phyloP scores from a whole-genome alignment of 768 basidiomycete species.

The Pleurotus eryngii region DNA sequence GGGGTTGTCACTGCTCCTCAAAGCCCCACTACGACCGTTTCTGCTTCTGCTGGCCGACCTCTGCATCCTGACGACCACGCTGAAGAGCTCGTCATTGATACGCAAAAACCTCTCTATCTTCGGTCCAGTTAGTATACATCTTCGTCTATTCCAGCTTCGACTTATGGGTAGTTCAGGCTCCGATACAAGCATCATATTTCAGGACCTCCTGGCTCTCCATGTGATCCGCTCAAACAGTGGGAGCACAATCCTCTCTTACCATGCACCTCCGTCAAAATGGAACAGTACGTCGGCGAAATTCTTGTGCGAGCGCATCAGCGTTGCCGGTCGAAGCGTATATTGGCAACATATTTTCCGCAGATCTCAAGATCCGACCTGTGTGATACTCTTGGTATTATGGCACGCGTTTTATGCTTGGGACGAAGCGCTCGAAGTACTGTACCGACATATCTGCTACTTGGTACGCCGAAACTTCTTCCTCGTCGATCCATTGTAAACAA shows the following conservation, averaged over 20 bases:
- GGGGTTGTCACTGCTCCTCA: neutral
- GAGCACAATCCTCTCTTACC: constrained; percentile 44
- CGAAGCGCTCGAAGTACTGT: constrained; percentile 50
- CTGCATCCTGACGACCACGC: constrained; percentile 12
- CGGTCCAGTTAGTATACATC: constrained; percentile 28
- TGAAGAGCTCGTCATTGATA: constrained; percentile 42
- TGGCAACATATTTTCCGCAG: constrained; percentile 40
- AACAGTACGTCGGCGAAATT: constrained; percentile 30
- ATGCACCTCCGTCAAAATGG: constrained; percentile 29
- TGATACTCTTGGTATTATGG: constrained; percentile 53
- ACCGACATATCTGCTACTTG: constrained; percentile 46
- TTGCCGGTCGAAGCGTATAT: constrained; percentile 40
- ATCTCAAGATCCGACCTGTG: constrained; percentile 49
- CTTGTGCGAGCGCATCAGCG: constrained; percentile 33
- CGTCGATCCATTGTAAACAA: neutral
- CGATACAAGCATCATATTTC: constrained; percentile 23
- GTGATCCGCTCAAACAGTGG: constrained; percentile 40
- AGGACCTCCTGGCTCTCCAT: constrained; percentile 53
- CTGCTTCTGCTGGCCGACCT: neutral
- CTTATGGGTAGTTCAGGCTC: neutral
- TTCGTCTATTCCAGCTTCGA: neutral
- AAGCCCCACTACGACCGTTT: neutral
- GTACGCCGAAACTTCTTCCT: constrained; percentile 20
- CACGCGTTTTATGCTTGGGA: constrained; percentile 62
- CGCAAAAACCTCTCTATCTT: constrained; percentile 45